Conservation (phyloP, 2,329 filamentous ascomycete species). For the Orbilia javanica region DNA sequence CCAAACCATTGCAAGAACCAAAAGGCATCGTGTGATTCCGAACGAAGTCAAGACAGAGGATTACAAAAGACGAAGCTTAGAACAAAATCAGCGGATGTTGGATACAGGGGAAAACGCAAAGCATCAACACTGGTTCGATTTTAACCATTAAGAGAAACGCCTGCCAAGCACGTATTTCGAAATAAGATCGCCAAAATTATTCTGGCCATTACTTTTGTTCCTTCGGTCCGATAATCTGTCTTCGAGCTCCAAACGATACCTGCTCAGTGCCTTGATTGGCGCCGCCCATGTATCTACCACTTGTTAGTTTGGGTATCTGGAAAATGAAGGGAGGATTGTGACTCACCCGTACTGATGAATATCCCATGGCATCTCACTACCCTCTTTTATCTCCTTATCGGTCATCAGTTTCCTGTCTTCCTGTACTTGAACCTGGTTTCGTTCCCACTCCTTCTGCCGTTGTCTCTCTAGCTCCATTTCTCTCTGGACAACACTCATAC, state of each 20-base stretch:
- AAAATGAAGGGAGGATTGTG: neutral
- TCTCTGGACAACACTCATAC: constrained; percentile 70
- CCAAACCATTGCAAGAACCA: constrained; percentile 3
- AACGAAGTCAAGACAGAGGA: neutral
- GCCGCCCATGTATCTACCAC: constrained; percentile 59
- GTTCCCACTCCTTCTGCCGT: constrained; percentile 83
- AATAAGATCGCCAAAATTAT: neutral
- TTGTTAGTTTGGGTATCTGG: neutral
- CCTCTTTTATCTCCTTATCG: constrained; percentile 67
- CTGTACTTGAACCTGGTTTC: constrained; percentile 71
- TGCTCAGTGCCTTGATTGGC: constrained; percentile 61
- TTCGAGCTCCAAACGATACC: constrained; percentile 60
- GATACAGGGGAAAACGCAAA: neutral
- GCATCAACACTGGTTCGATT: neutral
- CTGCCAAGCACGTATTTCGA: neutral
- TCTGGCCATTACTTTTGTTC: constrained; percentile 16
- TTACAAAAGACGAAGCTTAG: neutral
- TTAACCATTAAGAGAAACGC: neutral
- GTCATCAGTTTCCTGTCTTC: constrained; percentile 56
- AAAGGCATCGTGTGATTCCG: neutral
- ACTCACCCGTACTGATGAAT: constrained; percentile 54
- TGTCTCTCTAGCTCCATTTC: constrained; percentile 85
- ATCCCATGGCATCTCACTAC: constrained; percentile 48
- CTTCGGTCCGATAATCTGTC: constrained; percentile 61
- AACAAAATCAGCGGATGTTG: neutral